Base-by-base conservation (phyloP, 108 stramenopile genomes). In the Cyclotella cryptica region DNA sequence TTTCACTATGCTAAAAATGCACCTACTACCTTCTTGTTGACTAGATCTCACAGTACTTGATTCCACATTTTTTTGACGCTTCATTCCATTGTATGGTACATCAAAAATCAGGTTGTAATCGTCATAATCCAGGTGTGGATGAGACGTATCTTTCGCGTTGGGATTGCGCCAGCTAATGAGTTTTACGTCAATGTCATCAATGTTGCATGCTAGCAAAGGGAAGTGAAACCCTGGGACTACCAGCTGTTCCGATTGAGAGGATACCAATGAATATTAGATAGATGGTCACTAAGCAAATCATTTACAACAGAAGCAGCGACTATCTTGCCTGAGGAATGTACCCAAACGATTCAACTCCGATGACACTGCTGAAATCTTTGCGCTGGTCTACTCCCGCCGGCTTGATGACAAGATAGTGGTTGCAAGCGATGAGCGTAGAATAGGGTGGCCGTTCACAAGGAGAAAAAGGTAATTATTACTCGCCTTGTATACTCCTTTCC, bases 101-200 rank as follows among this genome's bases (percentile, higher is more conserved):
- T 93, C 92, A 68, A 85, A 93, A 67, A 93, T 90, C 13, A 93
- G 44, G 52, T 93, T 93, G 54, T 89, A 74, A 35, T 81, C 75
- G 51, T 93, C 92, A 66, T 88, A 89, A 30, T 59, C 61, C 12
- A 61, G 22, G 43, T 88, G 66, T 19, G 57, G 29, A 18, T 77
- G 46, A 0, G 21, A 18, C 15, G 49, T 54, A 21, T 65, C 15
- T 52, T 66, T 15, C 6, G 18, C 18, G 22, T 71, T 57, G 10
- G 88, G 85, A 75, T 90, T 85, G 13, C 53, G 78, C 92, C 92
- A 93, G 44, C 85, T 86, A 47, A 93, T 88, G 41, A 89, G 71
- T n/a, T 77, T 71, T n/a, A 86, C 68, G 44, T 90, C 84, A 57
- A 90, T 79, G 30, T 80, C 79, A 69, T 93, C 90, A 57, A 88